Percentiles rank a stretch among this genome's conserved stretches.
Evolutionary conservation across 139 green algal genomes (phyloP).

Genomic region (Chlorella sp.): DNA sequence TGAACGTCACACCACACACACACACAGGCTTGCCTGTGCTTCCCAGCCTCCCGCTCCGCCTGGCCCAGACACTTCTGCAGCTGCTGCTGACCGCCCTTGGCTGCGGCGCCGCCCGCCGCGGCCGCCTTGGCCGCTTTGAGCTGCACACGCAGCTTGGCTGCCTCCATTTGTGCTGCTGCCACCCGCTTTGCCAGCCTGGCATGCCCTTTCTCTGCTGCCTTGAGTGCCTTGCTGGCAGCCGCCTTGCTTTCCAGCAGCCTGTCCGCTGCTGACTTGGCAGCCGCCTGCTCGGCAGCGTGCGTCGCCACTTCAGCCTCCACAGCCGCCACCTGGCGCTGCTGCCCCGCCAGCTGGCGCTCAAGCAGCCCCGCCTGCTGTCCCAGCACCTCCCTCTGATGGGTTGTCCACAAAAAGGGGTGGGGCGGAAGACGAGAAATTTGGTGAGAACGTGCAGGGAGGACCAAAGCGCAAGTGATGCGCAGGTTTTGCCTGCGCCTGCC

Average conservation of each 20-base stretch:
- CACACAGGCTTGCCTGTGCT: neutral
- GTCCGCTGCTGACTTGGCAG: slow-evolving; percentile 2
- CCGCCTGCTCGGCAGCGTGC: neutral
- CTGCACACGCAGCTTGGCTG: slow-evolving; percentile 20
- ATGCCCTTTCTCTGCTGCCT: neutral
- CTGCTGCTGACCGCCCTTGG: neutral
- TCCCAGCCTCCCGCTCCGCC: neutral
- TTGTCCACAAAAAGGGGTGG: too few relatives aligned
- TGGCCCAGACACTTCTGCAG: neutral
- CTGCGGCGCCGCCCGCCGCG: neutral
- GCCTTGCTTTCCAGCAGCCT: neutral
- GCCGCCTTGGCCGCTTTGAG: slow-evolving; percentile 16
- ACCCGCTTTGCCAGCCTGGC: neutral
- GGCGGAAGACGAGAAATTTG: too few relatives aligned
- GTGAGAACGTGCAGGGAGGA: too few relatives aligned
- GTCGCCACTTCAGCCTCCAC: neutral
- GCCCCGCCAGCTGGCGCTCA: neutral
- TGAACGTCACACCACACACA: neutral
- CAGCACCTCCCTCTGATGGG: slow-evolving; percentile 16
- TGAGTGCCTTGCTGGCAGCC: neutral
- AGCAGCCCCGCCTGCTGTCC: slow-evolving; percentile 20
- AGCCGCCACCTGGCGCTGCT: neutral
- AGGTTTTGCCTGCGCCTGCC: too few relatives aligned
- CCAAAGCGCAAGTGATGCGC: too few relatives aligned
- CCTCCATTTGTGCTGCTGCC: neutral